These are phyloP conservation scores for Rubia balearica DNA, from an alignment of 305 asterid genomes.

Conservation along the genomic window DNA sequence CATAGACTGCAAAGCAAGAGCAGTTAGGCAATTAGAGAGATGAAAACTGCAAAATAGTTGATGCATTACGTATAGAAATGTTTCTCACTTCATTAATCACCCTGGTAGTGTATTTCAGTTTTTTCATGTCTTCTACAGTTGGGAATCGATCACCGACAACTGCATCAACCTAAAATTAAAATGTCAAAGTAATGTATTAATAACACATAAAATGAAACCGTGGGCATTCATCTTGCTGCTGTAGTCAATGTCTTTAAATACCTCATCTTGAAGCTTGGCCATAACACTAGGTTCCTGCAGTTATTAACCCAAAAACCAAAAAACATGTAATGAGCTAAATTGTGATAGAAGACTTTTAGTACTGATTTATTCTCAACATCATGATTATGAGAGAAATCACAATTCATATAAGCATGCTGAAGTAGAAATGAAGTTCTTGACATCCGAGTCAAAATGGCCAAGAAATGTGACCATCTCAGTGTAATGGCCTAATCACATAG, in stretches of 20 bases:
- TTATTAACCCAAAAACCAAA: neutral
- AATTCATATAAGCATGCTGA: neutral
- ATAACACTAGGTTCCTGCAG: conserved; percentile 78
- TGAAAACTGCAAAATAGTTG: conserved; percentile 15
- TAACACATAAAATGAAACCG: neutral
- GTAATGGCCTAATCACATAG: neutral
- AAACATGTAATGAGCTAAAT: neutral
- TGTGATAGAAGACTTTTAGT: neutral
- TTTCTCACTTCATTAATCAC: conserved; percentile 86
- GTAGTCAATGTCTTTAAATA: conserved; percentile 22
- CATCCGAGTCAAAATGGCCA: neutral
- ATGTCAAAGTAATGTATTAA: conserved; percentile 14
- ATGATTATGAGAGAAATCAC: neutral
- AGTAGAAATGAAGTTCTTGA: neutral
- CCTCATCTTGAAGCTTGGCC: conserved; percentile 97
- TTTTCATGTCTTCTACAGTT: conserved; percentile 87
- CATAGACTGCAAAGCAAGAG: conserved; percentile 57
- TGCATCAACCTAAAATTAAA: conserved; percentile 61
- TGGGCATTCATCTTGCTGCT: neutral
- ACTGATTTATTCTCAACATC: conserved; percentile 3
- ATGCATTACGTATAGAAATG: conserved; percentile 12
- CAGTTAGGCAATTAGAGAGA: conserved; percentile 5
- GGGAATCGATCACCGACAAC: conserved; percentile 93
- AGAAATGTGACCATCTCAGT: neutral
- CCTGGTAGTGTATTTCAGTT: conserved; percentile 85